phyloP scores from a whole-genome alignment of 2,329 filamentous ascomycete species.

The Torrubiellomyces zombiae region DNA sequence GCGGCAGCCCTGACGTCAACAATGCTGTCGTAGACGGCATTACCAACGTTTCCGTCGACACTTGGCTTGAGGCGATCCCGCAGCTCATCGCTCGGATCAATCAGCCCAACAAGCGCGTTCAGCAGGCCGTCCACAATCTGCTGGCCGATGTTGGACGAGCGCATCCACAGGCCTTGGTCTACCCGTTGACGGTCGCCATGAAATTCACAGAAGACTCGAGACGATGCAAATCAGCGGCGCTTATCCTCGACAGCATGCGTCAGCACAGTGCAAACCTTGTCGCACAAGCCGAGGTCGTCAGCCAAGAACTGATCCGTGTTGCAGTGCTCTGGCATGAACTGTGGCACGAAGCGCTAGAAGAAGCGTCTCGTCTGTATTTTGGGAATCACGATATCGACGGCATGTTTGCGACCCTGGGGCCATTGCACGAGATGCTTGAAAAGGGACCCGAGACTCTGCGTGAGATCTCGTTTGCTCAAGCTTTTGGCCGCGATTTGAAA shows the following conservation, averaged over 20 bases:
- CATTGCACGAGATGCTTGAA: slow-evolving; percentile 81
- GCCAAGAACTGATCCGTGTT: slow-evolving; percentile 89
- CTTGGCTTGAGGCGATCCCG: slow-evolving; percentile 95
- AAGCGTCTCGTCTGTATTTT: slow-evolving; percentile 92
- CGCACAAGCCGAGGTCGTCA: slow-evolving; percentile 88
- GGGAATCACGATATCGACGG: slow-evolving; percentile 94
- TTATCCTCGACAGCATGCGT: slow-evolving; percentile 97
- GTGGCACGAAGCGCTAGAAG: slow-evolving; percentile 96
- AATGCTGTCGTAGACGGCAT: slow-evolving; percentile 80
- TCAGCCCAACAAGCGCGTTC: slow-evolving; percentile 77
- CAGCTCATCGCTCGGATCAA: slow-evolving; percentile 96
- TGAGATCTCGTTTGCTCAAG: slow-evolving; percentile 94
- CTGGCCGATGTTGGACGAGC: slow-evolving; percentile 83
- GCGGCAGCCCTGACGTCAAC: slow-evolving; percentile 77
- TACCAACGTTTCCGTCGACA: slow-evolving; percentile 82
- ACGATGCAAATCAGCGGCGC: slow-evolving; percentile 70
- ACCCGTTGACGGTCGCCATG: slow-evolving; percentile 93
- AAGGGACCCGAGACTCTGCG: slow-evolving; percentile 81
- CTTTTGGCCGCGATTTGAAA: slow-evolving; percentile 85
- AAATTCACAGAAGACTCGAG: slow-evolving; percentile 74
- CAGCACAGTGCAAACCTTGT: slow-evolving; percentile 86
- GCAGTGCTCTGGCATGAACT: slow-evolving; percentile 97
- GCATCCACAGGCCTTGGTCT: slow-evolving; percentile 91
- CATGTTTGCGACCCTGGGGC: slow-evolving; percentile 84
- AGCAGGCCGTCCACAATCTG: slow-evolving; percentile 80